Evolutionary conservation across 352 stramenopile species (phyloP), one percentile per base, ranked within the genome.

Genomic region (Phytophthora citricola): DNA sequence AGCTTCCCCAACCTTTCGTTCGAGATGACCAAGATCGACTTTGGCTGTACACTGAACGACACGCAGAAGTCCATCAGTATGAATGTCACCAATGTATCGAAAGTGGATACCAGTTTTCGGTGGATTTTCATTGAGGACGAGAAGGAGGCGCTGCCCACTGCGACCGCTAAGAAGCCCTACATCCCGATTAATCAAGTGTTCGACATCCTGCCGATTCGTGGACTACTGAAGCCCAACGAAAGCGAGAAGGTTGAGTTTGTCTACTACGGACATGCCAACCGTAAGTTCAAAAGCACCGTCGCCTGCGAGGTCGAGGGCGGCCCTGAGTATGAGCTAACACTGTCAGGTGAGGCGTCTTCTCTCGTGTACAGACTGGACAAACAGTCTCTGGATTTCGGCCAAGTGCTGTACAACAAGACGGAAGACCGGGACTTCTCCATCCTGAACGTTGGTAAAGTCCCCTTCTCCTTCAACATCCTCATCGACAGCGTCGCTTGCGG

Each of bases 101-200:
- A 95, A 58, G 91, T 98, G 4, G 69, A 93, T 51, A 96, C 88
- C 20, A 72, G 66, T 24, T 98, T 97, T 53, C 76, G 81, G 2
- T 99, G 96, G 96, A 79, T 96, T n/a, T 99, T 99, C 39, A 83
- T 98, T 29, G 96, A 98, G 54, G 87, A 98, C 52, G 89, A 94
- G 46, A 87, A 89, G 38, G 91, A 97, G 27, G 68, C 82, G 10
- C 58, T 70, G 4, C 62, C 74, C 11, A 61, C 69, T 1, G 81
- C 84, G 5, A 96, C 85, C 5, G 58, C 70, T 9, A 94, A 90
- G 66, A 90, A 90, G 29, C 85, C 91, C 26, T 93, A 92, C 72
- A 94, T 98, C 44, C 91, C 93, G 9, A 87, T 97, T 29, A 97
- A 97, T 46, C 87, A 97, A 69, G 91, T 98, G 11, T 99, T 99